Percentiles rank a stretch among this genome's conserved stretches.
These are phyloP conservation scores for Rhododendron henanense DNA, from an alignment of 148 eudicot genomes.

Conservation along the genomic window DNA sequence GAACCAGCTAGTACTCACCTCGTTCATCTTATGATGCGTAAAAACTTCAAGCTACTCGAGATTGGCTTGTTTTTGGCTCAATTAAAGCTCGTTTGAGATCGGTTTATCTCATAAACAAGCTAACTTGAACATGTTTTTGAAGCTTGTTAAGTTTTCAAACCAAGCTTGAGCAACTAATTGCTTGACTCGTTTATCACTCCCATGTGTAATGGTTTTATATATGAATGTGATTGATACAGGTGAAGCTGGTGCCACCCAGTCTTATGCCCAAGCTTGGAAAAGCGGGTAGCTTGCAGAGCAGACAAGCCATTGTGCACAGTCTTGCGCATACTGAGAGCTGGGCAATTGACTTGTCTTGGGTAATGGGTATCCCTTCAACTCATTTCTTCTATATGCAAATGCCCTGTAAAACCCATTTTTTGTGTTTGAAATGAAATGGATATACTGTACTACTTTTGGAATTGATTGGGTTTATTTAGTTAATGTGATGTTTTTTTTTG, in stretches of 20 bases:
- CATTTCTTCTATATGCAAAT: not conserved
- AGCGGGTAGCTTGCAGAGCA: constrained; percentile 91
- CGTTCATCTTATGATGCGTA: too few relatives aligned
- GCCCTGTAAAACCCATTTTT: not conserved
- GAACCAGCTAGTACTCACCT: not conserved
- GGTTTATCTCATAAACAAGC: too few relatives aligned
- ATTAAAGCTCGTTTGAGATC: too few relatives aligned
- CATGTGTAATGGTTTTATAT: not conserved
- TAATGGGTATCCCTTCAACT: constrained; percentile 58
- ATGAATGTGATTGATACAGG: constrained; percentile 37
- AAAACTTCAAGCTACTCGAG: too few relatives aligned
- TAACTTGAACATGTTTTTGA: too few relatives aligned
- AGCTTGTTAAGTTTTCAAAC: too few relatives aligned
- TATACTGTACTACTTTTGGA: not conserved
- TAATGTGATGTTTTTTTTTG: not conserved
- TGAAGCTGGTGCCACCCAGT: constrained; percentile 72
- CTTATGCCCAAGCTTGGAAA: constrained; percentile 91
- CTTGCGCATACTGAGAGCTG: constrained; percentile 93
- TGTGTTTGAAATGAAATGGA: not conserved
- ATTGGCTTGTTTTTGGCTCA: too few relatives aligned
- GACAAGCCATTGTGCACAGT: constrained; percentile 89
- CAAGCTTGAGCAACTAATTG: too few relatives aligned
- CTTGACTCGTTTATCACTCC: not conserved
- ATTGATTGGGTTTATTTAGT: not conserved
- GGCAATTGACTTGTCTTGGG: constrained; percentile 99